A percentile compares a stretch with the other conserved stretches of the same genome.
phyloP scores from a whole-genome alignment of 192 early-diverging fungal species.

The Backusella australiensis region DNA sequence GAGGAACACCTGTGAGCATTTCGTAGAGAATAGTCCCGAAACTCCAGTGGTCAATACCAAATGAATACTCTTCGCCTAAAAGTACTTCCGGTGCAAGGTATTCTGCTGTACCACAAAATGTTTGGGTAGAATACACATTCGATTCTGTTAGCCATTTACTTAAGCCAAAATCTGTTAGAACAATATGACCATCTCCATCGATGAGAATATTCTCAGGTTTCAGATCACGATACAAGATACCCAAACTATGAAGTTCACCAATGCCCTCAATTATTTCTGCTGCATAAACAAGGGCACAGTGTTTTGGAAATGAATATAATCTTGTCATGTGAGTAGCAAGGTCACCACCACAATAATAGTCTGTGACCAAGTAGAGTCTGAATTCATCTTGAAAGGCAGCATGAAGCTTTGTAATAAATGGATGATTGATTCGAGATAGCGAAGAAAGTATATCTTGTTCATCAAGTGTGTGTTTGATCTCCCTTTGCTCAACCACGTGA shows the following conservation, averaged over 20 bases:
- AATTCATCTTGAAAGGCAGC: conserved; percentile 87
- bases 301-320: conserved; percentile 57
- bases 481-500: conserved; percentile 68
- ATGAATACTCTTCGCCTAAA: conserved; percentile 55
- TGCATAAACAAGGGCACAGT: conserved; percentile 78
- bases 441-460: conserved; percentile 78
- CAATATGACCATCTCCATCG: conserved; percentile 71
- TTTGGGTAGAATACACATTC: conserved; percentile 35
- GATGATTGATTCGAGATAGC: conserved; percentile 69
- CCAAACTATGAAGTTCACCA: conserved; percentile 80
- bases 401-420: conserved; percentile 87
- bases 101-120: conserved; percentile 78
- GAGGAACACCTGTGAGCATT: conserved; percentile 77
- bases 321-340: conserved; percentile 82
- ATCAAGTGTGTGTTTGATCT: conserved; percentile 74
- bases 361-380: conserved; percentile 84
- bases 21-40: conserved; percentile 86
- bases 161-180: conserved; percentile 92
- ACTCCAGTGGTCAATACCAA: conserved; percentile 88
- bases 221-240: conserved; percentile 86
- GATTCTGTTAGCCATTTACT: conserved; percentile 59
- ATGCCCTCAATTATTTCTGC: conserved; percentile 86
- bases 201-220: conserved; percentile 79
- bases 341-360: conserved; percentile 88
- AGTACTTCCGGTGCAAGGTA: conserved; percentile 80